Evolutionary conservation across 331 rosid genomes (phyloP), one percentile per base, ranked within the genome.

Genomic region (Quercus phellos): DNA sequence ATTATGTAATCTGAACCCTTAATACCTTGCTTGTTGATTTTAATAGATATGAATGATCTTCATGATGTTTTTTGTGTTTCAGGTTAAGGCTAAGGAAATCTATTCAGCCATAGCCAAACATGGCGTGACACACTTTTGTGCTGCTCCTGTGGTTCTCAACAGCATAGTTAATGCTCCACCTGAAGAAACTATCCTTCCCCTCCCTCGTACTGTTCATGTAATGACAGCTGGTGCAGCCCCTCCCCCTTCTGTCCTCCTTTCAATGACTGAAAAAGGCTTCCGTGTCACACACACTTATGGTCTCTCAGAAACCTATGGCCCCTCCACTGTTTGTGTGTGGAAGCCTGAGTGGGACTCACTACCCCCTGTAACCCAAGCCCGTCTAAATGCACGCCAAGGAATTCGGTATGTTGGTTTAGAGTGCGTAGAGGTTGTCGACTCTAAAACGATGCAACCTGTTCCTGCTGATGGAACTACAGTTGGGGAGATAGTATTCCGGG

Each of bases 211-310:
- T 27, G 98, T 94, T 6, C 80, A 85, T 26, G 97, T 88, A 71
- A 92, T 84, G 82, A 94, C 98, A 11, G 98, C 98, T 3, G 98
- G 98, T 8, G 96, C 98, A 27, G 98, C 98, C 16, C 98, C 98
- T 22, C 98, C 97, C 18, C 97, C 97, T 14, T 77, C 96, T 18
- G 88, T 94, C 35, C 92, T 94, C 71, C 34, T 69, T 0, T 94
- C 88, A 54, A 90, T 94, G 97, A 80, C 92, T 4, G 75, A 90
- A 67, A 82, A 74, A 73, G 98, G 98, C 51, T 94, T 94, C 81
- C 89, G 90, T 17, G 88, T 94, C 70, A 84, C 97, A 1, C 98
- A 94, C 89, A 92, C 98, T 53, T 94, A 94, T 22, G 98, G 98
- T 42, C 88, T 90, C 75, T 92, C 98, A 10, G 97, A 94, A 83